Evolutionary conservation across 352 stramenopile genomes (phyloP).

Genomic region (Phytophthora crassamura): DNA sequence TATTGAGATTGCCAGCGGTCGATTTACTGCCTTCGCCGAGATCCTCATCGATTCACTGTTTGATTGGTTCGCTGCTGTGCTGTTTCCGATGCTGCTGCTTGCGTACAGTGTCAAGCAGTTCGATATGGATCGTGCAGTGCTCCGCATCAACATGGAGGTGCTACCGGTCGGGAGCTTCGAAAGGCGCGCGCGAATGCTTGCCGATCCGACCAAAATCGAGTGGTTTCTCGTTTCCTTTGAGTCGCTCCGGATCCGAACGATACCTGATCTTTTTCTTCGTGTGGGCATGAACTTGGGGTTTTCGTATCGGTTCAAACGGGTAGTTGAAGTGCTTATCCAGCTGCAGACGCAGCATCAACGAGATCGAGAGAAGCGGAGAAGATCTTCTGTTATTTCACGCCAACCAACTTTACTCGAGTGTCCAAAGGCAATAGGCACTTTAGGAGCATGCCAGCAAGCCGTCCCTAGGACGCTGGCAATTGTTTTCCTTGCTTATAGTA

Average conservation of each 20-base stretch:
- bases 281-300: slow-evolving; percentile 50
- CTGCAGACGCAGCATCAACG: slow-evolving; percentile 17
- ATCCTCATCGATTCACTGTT: slow-evolving; percentile 50
- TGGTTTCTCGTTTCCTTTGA: slow-evolving; percentile 42
- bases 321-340: slow-evolving; percentile 39
- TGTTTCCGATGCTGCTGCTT: slow-evolving; percentile 37
- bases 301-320: slow-evolving; percentile 46
- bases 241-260: slow-evolving; percentile 39
- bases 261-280: slow-evolving; percentile 36
- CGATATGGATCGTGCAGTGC: slow-evolving; percentile 34
- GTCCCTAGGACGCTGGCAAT: slow-evolving; percentile 10
- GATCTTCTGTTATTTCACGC: neutral
- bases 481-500: slow-evolving; percentile 26
- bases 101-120: slow-evolving; percentile 35
- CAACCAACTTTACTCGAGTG: slow-evolving; percentile 3
- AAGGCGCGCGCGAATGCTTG: slow-evolving; percentile 33
- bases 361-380: neutral
- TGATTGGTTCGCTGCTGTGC: slow-evolving; percentile 38
- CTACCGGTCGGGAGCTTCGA: slow-evolving; percentile 42
- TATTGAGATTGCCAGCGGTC: slow-evolving; percentile 22
- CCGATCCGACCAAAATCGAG: slow-evolving; percentile 36
- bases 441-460: neutral
- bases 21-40: slow-evolving; percentile 37
- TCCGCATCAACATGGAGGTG: slow-evolving; percentile 33
- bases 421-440: neutral